Evolutionary conservation across 129 eudicot genomes (phyloP), one percentile per base, ranked within the genome.

Genomic region (Ambrosia trifida): DNA sequence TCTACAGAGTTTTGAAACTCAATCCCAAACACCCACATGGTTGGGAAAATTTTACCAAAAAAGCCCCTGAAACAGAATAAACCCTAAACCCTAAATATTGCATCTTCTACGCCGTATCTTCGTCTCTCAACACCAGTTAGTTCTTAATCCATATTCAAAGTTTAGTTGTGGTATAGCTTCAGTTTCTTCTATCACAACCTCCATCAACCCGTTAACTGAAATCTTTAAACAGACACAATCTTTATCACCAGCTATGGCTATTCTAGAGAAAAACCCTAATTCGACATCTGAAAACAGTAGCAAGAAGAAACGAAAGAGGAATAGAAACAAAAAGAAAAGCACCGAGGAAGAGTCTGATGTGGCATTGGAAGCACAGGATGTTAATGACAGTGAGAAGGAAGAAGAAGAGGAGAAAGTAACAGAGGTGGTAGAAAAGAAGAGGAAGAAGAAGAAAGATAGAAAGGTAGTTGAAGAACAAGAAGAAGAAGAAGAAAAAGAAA

Each of bases 301-400:
- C 50, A 82, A 77, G 36, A 75, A 76, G 47, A 84, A 84, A 70
- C 71, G 83, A 73, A 80, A 69, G 76, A 72, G 85, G 68, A 66
- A 46, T 45, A 84, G 80, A 72, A 72, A 16, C 66, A 76, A 72
- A 71, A 72, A 76, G 41, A 64, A 68, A 7, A 38, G 49, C 44
- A 46, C 2, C 19, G 72, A 64, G 12, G 71, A 43, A 72, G 70
- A 64, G 11, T 12, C 78, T 40, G 51, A 56, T n/a, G 5, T 40
- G 64, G 19, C 36, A 43, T 9, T 31, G 64, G 19, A 28, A 43
- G 32, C 69, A 59, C 60, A 66, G 0, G 72, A 64, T 66, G 69
- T 10, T 31, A 69, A 70, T 9, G 73, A 1, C 46, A 24, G 38
- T 54, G 78, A 66, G 11, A 72, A 56, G 36, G 62, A 30, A 2